A percentile compares a stretch with the other conserved stretches of the same genome.
These are phyloP conservation scores for Curvularia sp. DNA, from an alignment of 2,329 filamentous ascomycete species.

Conservation along the genomic window DNA sequence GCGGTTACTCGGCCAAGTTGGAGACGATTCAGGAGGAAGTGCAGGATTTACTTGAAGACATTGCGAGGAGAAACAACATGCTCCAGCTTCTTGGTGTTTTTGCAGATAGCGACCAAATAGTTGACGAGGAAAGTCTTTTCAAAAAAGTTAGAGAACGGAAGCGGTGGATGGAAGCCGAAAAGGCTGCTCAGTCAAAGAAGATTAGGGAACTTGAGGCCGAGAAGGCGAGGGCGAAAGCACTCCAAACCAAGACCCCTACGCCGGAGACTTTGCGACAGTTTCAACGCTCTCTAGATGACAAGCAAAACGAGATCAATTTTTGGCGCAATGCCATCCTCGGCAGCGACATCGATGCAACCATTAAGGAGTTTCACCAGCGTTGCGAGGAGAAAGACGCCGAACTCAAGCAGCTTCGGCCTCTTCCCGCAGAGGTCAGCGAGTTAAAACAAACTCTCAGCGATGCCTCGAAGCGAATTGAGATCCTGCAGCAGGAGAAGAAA, in stretches of 20 bases:
- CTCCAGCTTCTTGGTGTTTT: conserved; percentile 4
- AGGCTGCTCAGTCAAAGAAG: neutral
- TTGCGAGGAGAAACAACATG: neutral
- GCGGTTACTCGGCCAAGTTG: neutral
- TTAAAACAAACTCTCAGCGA: neutral
- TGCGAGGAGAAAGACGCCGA: conserved; percentile 6
- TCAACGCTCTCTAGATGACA: neutral
- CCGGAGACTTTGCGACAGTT: neutral
- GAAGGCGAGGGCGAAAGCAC: neutral
- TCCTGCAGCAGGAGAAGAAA: conserved; percentile 5
- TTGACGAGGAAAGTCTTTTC: neutral
- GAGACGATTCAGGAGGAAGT: neutral
- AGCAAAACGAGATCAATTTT: neutral
- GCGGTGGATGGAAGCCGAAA: conserved; percentile 1
- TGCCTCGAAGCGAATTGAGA: neutral
- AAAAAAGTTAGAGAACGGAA: neutral
- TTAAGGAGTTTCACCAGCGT: neutral
- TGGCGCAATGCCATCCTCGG: neutral
- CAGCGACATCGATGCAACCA: neutral
- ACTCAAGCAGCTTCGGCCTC: neutral
- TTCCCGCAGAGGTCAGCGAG: neutral
- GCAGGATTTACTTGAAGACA: neutral
- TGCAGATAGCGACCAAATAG: neutral
- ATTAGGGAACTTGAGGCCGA: neutral
- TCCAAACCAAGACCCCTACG: neutral